These are phyloP conservation scores for Guyanaporus albipodus DNA, from an alignment of 768 basidiomycete genomes.

Conservation along the genomic window DNA sequence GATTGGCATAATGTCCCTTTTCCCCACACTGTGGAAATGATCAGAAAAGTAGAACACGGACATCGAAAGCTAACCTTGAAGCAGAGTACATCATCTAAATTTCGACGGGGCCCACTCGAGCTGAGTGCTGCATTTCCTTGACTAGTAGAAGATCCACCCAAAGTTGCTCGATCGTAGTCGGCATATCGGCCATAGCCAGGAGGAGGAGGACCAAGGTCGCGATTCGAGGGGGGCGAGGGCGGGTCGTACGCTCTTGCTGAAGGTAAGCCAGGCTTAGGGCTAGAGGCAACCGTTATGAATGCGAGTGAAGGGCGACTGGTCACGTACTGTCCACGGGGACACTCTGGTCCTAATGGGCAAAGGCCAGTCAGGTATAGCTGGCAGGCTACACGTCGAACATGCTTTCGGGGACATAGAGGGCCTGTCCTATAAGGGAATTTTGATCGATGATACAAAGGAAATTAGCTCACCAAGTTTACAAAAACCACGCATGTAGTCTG, in stretches of 20 bases:
- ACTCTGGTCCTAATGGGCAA: constrained; percentile 87
- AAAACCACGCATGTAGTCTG: constrained; percentile 93
- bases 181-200: constrained; percentile 86
- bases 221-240: constrained; percentile 67
- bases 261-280: constrained; percentile 76
- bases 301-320: background rate
- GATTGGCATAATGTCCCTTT: constrained; percentile 93
- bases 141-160: constrained; percentile 29
- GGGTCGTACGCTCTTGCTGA: constrained; percentile 71
- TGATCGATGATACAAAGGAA: constrained; percentile 1
- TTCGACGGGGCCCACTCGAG: constrained; percentile 53
- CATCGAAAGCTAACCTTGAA: constrained; percentile 62
- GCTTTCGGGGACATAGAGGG: constrained; percentile 85
- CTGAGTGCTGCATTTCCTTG: constrained; percentile 29
- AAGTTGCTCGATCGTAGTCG: constrained; percentile 58
- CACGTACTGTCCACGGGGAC: constrained; percentile 84
- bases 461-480: constrained; percentile 76
- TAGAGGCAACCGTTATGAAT: constrained; percentile 29
- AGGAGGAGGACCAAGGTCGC: constrained; percentile 86
- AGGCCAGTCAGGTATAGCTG: constrained; percentile 90
- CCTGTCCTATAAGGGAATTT: constrained; percentile 43
- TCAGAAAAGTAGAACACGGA: constrained; percentile 2
- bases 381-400: constrained; percentile 87
- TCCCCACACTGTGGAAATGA: constrained; percentile 65
- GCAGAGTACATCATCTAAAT: constrained; percentile 80